A percentile compares a stretch with the other conserved stretches of the same genome.
Conservation (phyloP, 139 green algal genomes). For the Tetraselmis chui region DNA sequence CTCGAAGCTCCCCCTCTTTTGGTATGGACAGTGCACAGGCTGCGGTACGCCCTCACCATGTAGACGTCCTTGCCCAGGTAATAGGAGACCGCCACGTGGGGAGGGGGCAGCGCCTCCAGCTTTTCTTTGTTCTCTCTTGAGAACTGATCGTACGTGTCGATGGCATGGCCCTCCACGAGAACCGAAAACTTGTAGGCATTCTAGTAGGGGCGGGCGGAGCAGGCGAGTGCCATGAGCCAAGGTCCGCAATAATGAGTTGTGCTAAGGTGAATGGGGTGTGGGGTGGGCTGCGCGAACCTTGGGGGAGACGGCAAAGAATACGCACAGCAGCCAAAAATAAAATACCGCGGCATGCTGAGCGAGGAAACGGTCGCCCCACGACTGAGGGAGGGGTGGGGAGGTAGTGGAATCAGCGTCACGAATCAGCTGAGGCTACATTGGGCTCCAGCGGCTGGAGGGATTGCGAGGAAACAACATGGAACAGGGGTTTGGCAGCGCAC, state of each 20-base stretch:
- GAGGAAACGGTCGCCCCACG: constrained; percentile 32
- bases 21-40: too few species aligned
- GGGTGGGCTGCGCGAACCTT: neutral
- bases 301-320: constrained; percentile 30
- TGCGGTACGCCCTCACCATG: too few species aligned
- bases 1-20: too few species aligned
- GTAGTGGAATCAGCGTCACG: too few species aligned
- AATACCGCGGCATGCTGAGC: constrained; percentile 23
- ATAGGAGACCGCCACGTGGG: constrained; percentile 4
- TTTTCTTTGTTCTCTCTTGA: neutral
- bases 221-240: too few species aligned
- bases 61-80: constrained; percentile 2
- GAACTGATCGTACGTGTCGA: constrained; percentile 1
- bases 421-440: too few species aligned
- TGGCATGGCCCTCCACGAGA: constrained; percentile 41
- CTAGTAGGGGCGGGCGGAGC: neutral
- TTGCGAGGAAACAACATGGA: too few species aligned
- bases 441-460: too few species aligned
- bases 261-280: too few species aligned
- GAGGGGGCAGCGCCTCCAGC: neutral
- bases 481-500: neutral
- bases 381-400: too few species aligned
- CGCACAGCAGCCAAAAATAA: constrained; percentile 22
- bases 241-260: too few species aligned
- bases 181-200: constrained; percentile 47